Evolutionary conservation across 768 basidiomycete species (phyloP).

Genomic region (Naganishia randhawae): DNA sequence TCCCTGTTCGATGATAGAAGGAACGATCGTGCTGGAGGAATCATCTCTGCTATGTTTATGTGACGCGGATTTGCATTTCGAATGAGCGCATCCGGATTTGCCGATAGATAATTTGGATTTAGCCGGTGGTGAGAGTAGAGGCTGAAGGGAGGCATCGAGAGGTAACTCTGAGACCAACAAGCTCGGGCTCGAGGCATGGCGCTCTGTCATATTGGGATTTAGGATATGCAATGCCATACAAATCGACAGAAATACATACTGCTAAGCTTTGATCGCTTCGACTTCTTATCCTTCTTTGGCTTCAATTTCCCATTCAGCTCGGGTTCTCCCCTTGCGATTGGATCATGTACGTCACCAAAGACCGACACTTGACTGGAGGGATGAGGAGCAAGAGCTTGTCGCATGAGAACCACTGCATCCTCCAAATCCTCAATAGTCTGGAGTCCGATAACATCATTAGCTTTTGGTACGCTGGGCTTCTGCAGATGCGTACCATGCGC

Average conservation of each 20-base stretch:
- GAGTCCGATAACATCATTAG: background rate
- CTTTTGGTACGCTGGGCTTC: too few relatives aligned
- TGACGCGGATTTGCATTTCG: background rate
- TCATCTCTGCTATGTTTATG: background rate
- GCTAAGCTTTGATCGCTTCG: constrained; percentile 22
- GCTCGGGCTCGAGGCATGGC: constrained; percentile 22
- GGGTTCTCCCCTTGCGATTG: background rate
- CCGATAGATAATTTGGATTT: constrained; percentile 5
- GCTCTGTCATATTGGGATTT: background rate
- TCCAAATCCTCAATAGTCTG: constrained; percentile 26
- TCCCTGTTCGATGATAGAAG: background rate
- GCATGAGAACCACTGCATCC: constrained; percentile 21
- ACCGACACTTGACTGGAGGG: background rate
- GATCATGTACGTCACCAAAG: background rate
- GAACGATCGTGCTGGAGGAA: constrained; percentile 4
- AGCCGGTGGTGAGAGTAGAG: background rate
- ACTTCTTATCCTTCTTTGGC: constrained; percentile 18
- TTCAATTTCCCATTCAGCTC: background rate
- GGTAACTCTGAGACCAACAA: background rate
- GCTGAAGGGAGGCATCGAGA: background rate
- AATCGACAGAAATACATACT: constrained; percentile 5
- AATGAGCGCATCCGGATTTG: background rate
- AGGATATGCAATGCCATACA: background rate
- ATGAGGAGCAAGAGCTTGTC: constrained; percentile 2
- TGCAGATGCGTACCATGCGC: background rate